A percentile compares a stretch with the other conserved stretches of the same genome.
Conservation (phyloP, 495 filamentous ascomycete genomes). For the Cercophora samala region DNA sequence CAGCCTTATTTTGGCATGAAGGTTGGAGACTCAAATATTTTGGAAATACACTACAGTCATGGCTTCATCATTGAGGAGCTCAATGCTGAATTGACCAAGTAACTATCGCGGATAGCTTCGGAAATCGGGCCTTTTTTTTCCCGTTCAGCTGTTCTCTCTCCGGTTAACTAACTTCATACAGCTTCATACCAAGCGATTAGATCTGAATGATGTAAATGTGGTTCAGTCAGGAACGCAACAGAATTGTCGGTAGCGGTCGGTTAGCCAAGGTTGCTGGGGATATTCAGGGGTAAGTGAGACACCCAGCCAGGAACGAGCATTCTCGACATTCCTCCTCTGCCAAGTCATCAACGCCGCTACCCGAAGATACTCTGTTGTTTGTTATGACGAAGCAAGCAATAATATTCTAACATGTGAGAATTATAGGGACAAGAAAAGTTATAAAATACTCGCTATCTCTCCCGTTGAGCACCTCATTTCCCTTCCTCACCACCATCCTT, state of each 20-base stretch:
- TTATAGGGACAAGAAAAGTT: neutral
- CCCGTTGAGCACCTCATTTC: slow-evolving; percentile 7
- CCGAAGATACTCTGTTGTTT: neutral
- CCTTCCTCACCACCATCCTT: neutral
- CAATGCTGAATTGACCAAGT: neutral
- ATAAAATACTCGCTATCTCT: slow-evolving; percentile 3
- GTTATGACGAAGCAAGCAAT: slow-evolving; percentile 5
- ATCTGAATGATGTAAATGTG: neutral
- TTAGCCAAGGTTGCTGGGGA: neutral
- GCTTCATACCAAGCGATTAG: neutral
- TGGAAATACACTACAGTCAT: neutral
- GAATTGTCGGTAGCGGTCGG: neutral
- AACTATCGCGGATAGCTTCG: neutral
- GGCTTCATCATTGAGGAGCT: neutral
- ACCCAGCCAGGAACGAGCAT: neutral
- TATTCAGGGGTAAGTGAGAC: slow-evolving; percentile 11
- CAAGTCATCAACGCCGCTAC: neutral
- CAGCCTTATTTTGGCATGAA: no score
- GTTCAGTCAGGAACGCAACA: neutral
- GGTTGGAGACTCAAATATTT: neutral
- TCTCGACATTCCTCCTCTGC: slow-evolving; percentile 1
- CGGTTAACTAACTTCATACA: neutral
- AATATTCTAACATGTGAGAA: neutral
- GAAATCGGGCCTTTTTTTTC: neutral
- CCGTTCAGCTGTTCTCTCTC: neutral